Conservation (phyloP, 164 flowering plant genomes). For the Protea cynaroides region DNA sequence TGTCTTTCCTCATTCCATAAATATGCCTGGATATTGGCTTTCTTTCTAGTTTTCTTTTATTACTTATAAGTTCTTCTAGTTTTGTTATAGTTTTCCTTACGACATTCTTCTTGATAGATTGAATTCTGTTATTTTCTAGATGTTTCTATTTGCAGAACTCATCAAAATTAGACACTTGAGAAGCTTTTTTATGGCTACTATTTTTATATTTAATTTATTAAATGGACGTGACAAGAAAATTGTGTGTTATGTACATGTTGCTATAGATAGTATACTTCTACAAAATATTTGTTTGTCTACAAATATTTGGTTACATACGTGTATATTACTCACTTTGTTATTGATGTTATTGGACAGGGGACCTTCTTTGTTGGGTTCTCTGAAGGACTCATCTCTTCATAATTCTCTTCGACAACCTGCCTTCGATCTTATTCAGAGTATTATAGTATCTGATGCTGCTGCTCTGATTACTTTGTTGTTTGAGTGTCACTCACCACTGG, state of each 20-base stretch:
- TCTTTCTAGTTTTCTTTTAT: too few species aligned
- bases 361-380: conserved; percentile 72
- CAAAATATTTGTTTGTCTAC: background rate
- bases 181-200: background rate
- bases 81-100: background rate
- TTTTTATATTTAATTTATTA: background rate
- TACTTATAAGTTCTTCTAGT: background rate
- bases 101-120: background rate
- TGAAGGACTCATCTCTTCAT: conserved; percentile 80
- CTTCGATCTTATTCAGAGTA: conserved; percentile 76
- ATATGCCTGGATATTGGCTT: too few species aligned
- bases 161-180: background rate
- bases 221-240: background rate
- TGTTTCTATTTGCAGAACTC: background rate
- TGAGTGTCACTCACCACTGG: conserved; percentile 15
- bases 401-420: conserved; percentile 86
- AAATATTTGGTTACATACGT: background rate
- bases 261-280: background rate
- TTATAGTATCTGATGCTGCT: conserved; percentile 86
- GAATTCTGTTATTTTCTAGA: background rate
- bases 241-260: background rate
- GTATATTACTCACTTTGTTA: background rate
- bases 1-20: too few species aligned
- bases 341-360: conserved; percentile 49
- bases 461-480: conserved; percentile 44